These are phyloP conservation scores for Kurtzmaniella quercitrusa DNA, from an alignment of 1,139 yeast species.

Conservation along the genomic window DNA sequence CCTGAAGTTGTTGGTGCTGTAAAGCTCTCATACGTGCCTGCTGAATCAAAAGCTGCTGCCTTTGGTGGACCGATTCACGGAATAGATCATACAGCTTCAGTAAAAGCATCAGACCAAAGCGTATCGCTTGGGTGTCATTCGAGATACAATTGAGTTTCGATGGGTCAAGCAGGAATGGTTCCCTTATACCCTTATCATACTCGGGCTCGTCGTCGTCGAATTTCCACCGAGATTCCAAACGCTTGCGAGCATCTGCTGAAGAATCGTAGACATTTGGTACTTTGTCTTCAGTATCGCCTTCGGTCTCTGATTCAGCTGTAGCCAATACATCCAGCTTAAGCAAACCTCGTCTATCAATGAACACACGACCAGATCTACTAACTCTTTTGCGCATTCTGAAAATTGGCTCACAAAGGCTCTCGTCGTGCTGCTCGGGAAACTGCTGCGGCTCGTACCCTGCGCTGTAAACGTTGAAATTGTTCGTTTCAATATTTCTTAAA, in stretches of 20 bases:
- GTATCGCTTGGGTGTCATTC: constrained; percentile 80
- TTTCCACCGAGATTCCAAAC: constrained; percentile 70
- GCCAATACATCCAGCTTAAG: constrained; percentile 15
- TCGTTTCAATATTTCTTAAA: constrained; percentile 40
- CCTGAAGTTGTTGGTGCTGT: constrained; percentile 34
- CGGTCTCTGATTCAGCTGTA: constrained; percentile 2
- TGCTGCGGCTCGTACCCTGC: constrained; percentile 31
- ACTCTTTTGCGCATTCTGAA: constrained; percentile 69
- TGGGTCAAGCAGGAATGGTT: constrained; percentile 63
- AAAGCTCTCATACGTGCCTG: constrained; percentile 46
- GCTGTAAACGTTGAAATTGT: constrained; percentile 46
- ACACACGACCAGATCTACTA: constrained; percentile 68
- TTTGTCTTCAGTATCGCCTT: constrained; percentile 6
- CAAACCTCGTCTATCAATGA: constrained; percentile 66
- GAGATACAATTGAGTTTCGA: constrained; percentile 74
- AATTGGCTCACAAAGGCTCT: constrained; percentile 48
- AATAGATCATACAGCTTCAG: constrained; percentile 78
- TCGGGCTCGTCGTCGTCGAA: constrained; percentile 64
- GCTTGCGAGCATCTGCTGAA: constrained; percentile 43
- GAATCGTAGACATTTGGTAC: constrained; percentile 52
- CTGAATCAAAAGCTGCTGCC: constrained; percentile 40
- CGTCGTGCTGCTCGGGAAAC: constrained; percentile 18
- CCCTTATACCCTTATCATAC: constrained; percentile 42
- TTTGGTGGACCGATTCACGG: constrained; percentile 48
- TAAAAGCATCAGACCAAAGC: constrained; percentile 88